Percentiles rank a stretch among this genome's conserved stretches.
Evolutionary conservation across 129 eudicot genomes (phyloP).

Genomic region (Flaveria trinervia): DNA sequence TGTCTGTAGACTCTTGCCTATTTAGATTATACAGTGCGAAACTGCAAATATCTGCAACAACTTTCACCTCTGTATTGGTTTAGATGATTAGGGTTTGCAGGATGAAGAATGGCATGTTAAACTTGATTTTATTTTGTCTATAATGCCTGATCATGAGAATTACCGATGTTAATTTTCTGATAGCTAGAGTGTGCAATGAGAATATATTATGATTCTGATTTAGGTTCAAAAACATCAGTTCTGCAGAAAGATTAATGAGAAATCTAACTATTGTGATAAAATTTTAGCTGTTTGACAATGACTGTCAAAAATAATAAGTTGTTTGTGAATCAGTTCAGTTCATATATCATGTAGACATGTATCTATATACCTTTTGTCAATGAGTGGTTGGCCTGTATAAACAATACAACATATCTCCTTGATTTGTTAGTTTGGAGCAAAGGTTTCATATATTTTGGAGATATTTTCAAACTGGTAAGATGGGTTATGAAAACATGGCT

Average conservation of each 20-base stretch:
- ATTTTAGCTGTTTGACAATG: background rate
- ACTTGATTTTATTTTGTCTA: background rate
- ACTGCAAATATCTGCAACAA: background rate
- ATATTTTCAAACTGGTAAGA: background rate
- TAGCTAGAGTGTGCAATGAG: background rate
- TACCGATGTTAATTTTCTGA: background rate
- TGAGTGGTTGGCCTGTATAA: background rate
- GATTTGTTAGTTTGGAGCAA: background rate
- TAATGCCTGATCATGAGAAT: background rate
- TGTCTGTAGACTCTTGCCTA: background rate
- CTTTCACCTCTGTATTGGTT: background rate
- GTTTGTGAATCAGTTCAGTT: background rate
- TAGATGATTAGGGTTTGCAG: constrained; percentile 10
- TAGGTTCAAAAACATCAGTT: background rate
- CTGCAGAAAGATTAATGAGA: background rate
- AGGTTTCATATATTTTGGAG: background rate
- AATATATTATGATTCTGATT: background rate
- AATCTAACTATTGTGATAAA: background rate
- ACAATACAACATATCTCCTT: background rate
- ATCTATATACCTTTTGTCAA: background rate
- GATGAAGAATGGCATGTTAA: constrained; percentile 10
- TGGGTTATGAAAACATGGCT: background rate
- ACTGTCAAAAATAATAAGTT: background rate
- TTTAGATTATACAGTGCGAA: background rate
- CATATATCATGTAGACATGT: background rate